Evolutionary conservation across 2,329 filamentous ascomycete species (phyloP).

Genomic region (Dactylellina drechsleri): DNA sequence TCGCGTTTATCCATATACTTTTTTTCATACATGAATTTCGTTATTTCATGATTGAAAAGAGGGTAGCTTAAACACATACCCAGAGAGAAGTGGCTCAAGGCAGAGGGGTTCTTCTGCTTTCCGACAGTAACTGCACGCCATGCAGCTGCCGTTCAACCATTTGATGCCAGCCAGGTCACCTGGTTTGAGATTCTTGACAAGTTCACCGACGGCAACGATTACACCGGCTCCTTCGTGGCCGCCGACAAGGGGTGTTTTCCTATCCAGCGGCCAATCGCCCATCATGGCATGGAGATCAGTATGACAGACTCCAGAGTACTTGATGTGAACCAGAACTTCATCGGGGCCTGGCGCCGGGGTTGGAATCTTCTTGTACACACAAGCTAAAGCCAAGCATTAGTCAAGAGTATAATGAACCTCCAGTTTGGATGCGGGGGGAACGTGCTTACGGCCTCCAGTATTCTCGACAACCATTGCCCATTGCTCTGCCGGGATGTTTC

Average conservation of each 20-base stretch:
- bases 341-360: conserved; percentile 83
- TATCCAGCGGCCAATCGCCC: conserved; percentile 87
- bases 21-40: too few species aligned
- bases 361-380: conserved; percentile 80
- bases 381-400: conserved; percentile 26
- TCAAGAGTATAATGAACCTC: conserved; percentile 55
- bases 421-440: too few species aligned
- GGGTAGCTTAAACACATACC: too few species aligned
- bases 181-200: conserved; percentile 80
- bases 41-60: too few species aligned
- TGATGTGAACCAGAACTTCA: conserved; percentile 79
- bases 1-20: too few species aligned
- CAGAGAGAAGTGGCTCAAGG: conserved; percentile 77
- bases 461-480: conserved; percentile 92
- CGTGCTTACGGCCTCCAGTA: conserved; percentile 72
- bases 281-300: conserved; percentile 70
- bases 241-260: conserved; percentile 85
- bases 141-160: conserved; percentile 90
- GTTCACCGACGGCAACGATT: conserved; percentile 71
- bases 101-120: conserved; percentile 82
- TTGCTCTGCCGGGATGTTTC: conserved; percentile 77
- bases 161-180: conserved; percentile 90
- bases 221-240: conserved; percentile 84
- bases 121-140: conserved; percentile 80
- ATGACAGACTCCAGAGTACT: conserved; percentile 59